Evolutionary conservation across 139 green algal genomes (phyloP), one percentile per base, ranked within the genome.

Genomic region (Haematococcus lacustris): DNA sequence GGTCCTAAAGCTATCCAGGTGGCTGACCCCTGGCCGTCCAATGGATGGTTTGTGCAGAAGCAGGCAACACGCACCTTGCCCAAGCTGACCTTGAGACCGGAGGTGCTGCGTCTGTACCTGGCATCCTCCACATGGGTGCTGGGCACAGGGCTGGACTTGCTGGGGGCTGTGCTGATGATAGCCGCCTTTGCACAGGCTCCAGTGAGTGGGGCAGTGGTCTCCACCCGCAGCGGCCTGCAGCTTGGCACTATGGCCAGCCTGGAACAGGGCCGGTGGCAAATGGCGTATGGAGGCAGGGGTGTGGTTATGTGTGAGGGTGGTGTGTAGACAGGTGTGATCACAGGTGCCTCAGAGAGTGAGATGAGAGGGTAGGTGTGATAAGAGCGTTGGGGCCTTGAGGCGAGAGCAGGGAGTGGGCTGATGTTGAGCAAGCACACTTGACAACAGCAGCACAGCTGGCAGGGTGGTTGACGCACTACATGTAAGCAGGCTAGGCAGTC

Each of bases 91-190:
- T 37, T 86, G 0, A 76, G 91, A 1, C 59, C 66, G 1, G 86
- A 90, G 40, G 85, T 92, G 13, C 28, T 94, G 25, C 38, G 43
- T 9, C 76, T 88, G 50, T 96, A 93, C 74, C 30, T 89, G 13
- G 26, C 71, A 6, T 82, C 50, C 38, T 71, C 70, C 13, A 80
- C 80, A 35, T 97, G 90, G 89, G 33, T 94, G 25, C 30, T 69
- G 0, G 92, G 92, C 7, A 79, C 95, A 40, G 74, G 77, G 0
- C 68, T 83, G 1, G 92, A 97, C 76, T 33, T 97, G 0, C 76
- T 63, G 0, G 92, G 92, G 0, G 92, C 85, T 9, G 73, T 94
- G 65, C 81, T 97, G 7, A 94, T 96, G 86, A 82, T 96, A 4
- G 79, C 80, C 23, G 91, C 91, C 0, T 93, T 96, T 57, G 88